A percentile compares a stretch with the other conserved stretches of the same genome.
phyloP scores from a whole-genome alignment of 345 rosid species.

The Zanthoxylum bungeanum region DNA sequence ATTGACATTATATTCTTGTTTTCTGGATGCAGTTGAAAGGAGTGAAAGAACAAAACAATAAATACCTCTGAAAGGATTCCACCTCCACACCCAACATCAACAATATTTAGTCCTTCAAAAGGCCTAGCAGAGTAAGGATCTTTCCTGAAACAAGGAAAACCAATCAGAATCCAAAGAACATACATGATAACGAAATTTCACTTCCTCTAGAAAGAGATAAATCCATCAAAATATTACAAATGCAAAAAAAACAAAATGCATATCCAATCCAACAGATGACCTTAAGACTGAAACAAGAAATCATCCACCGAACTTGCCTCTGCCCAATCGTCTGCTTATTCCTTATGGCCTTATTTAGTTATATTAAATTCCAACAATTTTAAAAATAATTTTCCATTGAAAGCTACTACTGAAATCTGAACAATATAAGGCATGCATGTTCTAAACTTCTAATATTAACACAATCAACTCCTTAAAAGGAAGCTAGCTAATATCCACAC shows the following conservation, averaged over 20 bases:
- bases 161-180: not conserved
- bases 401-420: not conserved
- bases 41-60: not conserved
- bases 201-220: not conserved
- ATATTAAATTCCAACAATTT: no score
- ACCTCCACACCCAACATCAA: conserved; percentile 94
- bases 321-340: not conserved
- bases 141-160: conserved; percentile 50
- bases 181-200: not conserved
- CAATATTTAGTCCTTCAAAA: conserved; percentile 70
- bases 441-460: not conserved
- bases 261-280: not conserved
- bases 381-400: not conserved
- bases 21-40: not conserved
- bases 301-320: not conserved
- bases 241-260: not conserved
- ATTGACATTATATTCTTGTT: not conserved
- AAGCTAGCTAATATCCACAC: not conserved
- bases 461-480: not conserved
- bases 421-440: no score
- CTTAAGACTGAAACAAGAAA: not conserved
- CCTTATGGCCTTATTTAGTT: not conserved
- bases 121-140: conserved; percentile 70
- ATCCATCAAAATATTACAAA: not conserved
- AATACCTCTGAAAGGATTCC: conserved; percentile 93